These are phyloP conservation scores for Corylus avellana DNA, from an alignment of 306 rosid species.

Conservation along the genomic window DNA sequence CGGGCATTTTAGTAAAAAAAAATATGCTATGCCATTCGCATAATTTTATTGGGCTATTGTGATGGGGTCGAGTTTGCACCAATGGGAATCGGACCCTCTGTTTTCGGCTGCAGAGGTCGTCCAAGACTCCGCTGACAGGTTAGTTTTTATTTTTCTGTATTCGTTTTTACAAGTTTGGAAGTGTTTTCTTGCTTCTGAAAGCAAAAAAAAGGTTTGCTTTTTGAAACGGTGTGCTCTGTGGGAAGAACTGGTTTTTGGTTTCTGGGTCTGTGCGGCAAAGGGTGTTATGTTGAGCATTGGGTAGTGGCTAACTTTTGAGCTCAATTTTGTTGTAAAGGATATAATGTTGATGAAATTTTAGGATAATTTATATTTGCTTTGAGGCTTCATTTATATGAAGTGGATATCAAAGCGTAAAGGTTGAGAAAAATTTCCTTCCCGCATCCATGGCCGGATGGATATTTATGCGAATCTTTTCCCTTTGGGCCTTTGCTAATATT, in stretches of 20 bases:
- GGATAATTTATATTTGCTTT: not conserved
- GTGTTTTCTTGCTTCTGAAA: not conserved
- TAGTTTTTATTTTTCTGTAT: not conserved
- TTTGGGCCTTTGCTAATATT: not conserved
- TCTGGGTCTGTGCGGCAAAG: not conserved
- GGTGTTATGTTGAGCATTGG: not conserved
- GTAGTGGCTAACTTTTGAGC: not conserved
- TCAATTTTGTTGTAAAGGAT: not conserved
- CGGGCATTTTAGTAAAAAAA: not conserved
- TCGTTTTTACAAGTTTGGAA: not conserved
- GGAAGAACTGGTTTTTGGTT: not conserved
- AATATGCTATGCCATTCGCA: not conserved
- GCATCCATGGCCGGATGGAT: not conserved
- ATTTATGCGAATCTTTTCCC: not conserved
- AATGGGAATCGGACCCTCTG: slow-evolving; percentile 50
- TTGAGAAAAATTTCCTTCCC: not conserved
- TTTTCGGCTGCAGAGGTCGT: slow-evolving; percentile 45
- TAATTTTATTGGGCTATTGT: not conserved
- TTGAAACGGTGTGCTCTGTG: not conserved
- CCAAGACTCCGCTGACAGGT: slow-evolving; percentile 49
- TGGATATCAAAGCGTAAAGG: not conserved
- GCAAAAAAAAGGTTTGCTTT: not conserved
- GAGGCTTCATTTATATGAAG: not conserved
- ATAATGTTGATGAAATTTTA: not conserved
- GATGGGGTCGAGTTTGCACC: slow-evolving; percentile 41